Percentiles rank a stretch among this genome's conserved stretches.
Conservation (phyloP, 306 rosid species). For the Boehmeria nivea region DNA sequence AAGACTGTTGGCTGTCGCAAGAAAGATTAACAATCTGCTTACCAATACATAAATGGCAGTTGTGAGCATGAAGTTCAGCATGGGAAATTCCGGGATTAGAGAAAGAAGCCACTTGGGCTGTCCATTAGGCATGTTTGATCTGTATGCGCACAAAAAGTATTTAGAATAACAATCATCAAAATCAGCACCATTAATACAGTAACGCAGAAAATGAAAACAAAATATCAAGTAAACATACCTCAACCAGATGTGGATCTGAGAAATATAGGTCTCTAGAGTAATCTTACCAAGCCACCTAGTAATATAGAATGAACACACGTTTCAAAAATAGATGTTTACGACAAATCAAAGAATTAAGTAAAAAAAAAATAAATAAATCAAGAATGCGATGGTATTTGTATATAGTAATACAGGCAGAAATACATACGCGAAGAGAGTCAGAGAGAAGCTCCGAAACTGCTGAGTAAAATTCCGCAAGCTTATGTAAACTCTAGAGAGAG, state of each 20-base stretch:
- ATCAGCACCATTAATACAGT: neutral
- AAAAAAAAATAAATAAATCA: conserved; percentile 1
- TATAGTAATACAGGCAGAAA: conserved; percentile 22
- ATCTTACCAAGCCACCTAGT: conserved; percentile 98
- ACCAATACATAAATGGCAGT: conserved; percentile 81
- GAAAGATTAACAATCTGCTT: conserved; percentile 26
- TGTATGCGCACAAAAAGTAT: conserved; percentile 29
- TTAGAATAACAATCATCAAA: neutral
- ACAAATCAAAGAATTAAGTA: conserved; percentile 4
- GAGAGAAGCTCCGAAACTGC: conserved; percentile 70
- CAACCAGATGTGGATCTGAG: conserved; percentile 99
- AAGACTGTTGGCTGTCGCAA: conserved; percentile 9
- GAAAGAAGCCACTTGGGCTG: conserved; percentile 99
- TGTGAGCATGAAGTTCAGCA: conserved; percentile 95
- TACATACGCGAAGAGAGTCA: conserved; percentile 89
- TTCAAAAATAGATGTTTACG: no score
- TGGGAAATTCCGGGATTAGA: conserved; percentile 79
- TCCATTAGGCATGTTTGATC: conserved; percentile 87
- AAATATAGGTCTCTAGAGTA: conserved; percentile 95
- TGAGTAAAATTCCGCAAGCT: conserved; percentile 90
- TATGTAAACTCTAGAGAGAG: conserved; percentile 78
- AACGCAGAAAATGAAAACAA: neutral
- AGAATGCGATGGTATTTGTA: neutral
- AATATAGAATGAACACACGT: conserved; percentile 13
- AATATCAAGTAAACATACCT: conserved; percentile 43